Base-by-base conservation (phyloP, 2,329 filamentous ascomycete species). In the Eurotiales sp. region DNA sequence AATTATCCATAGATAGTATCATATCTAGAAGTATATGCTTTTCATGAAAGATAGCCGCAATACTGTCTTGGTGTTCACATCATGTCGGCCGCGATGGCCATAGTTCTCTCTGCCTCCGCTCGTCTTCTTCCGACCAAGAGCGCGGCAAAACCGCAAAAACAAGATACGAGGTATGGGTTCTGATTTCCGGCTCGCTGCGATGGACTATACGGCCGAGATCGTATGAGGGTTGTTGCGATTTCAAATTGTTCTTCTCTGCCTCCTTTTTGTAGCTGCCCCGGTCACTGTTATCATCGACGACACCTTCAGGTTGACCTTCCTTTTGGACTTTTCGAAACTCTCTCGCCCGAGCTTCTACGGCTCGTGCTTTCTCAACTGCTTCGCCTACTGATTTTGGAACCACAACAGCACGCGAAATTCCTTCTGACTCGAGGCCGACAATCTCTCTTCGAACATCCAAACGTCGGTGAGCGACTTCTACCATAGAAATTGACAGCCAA, bases 141-240 rank as follows among this genome's bases (percentile, higher is more conserved):
- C 84, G 79, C n/a, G 93, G 92, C 54, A 99, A 72, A 3, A 93
- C 76, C 0, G 93, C 93, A 73, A 99, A 99, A 4, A 95, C 87
- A 4, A 99, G 79, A 67, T 99, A 99, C n/a, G 88, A 93, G 0
- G 93, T 99, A 70, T 99, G 93, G 7, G 88, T 93, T 78, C 96
- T 96, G 54, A 97, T 74, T 63, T 99, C 93, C 0, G 84, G 75
- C 72, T 99, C 93, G 0, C 88, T 84, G 21, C 90, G 81, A 61
- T 95, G 89, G 25, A 90, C 79, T 36, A 97, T 64, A 23, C 83
- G 81, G 1, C 93, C 93, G 55, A 91, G 82, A 64, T 87, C 82
- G 73, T 85, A 95, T 1, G 80, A 68, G 55, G 88, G 68, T 15
- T 64, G 17, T 14, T 60, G 51, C 23, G 56, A 45, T 17, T 57